Evolutionary conservation across 2,329 filamentous ascomycete species (phyloP), one percentile per base, ranked within the genome.

Genomic region (Ophidiomyces ophidiicola): DNA sequence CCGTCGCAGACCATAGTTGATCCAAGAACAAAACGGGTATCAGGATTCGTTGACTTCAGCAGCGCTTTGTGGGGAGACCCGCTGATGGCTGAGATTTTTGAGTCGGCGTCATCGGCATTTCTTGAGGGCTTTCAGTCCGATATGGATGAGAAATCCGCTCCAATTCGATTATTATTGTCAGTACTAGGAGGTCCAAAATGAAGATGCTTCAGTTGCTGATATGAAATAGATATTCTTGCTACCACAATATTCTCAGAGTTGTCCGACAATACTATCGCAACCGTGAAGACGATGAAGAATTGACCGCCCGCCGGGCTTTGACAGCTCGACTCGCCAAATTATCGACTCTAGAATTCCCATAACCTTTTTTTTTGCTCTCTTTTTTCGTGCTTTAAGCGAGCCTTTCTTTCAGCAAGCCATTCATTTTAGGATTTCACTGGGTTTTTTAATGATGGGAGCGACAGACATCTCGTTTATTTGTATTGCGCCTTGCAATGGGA

Each of bases 51-150:
- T 8, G 71, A 71, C 41, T 70, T 70, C 42, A 67, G 69, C 6
- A 67, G 63, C 37, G 66, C 68, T 10, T 50, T 74, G 3, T 76
- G 71, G 70, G 72, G 72, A 1, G 72, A 76, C 52, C 56, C 68
- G 6, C 59, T 69, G 44, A 66, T 76, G 62, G 67, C 63, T 5
- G 68, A 69, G 40, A 63, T 69, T 17, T 70, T 70, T 39, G 62
- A 58, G 20, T 44, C 50, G 17, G 53, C 58, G 15, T 58, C 55
- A 2, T 31, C 52, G n/a, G 53, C 58, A 8, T 49, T 61, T 20
- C 44, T 61, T 14, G 53, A 59, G 21, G 61, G 58, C 2, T 62
- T 57, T 42, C 60, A 57, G 24, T 46, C 52, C 7, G 39, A 46
- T 26, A 36, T 32, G 8, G 45, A 48, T 14, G 50, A 52, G 28